A percentile compares a stretch with the other conserved stretches of the same genome.
Evolutionary conservation across 1,139 yeast species (phyloP).

Genomic region (Hyphopichia khmerensis): DNA sequence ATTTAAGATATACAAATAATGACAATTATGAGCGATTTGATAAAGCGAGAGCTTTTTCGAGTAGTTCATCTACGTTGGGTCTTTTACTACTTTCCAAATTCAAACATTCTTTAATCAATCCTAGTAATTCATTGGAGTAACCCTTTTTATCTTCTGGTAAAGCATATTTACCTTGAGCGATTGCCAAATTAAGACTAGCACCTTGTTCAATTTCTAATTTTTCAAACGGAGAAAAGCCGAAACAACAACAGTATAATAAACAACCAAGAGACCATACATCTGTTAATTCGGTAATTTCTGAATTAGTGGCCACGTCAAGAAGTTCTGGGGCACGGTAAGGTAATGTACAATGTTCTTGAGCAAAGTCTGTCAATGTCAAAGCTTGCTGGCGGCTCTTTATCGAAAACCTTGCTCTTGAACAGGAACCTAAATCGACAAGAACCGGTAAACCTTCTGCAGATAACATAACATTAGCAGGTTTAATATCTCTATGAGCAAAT

Average conservation of each 20-base stretch:
- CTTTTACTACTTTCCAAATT: slow-evolving; percentile 57
- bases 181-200: slow-evolving; percentile 77
- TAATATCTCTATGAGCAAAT: slow-evolving; percentile 82
- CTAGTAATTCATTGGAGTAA: slow-evolving; percentile 57
- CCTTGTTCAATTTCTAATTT: slow-evolving; percentile 78
- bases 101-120: slow-evolving; percentile 59
- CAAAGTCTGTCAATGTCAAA: slow-evolving; percentile 71
- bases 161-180: slow-evolving; percentile 64
- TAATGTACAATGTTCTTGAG: slow-evolving; percentile 82
- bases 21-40: not conserved
- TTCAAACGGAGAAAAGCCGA: slow-evolving; percentile 84
- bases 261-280: slow-evolving; percentile 96
- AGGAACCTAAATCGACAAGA: slow-evolving; percentile 81
- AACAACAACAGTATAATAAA: slow-evolving; percentile 71
- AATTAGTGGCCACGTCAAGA: slow-evolving; percentile 68
- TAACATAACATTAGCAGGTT: slow-evolving; percentile 87
- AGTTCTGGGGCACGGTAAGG: slow-evolving; percentile 92
- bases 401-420: slow-evolving; percentile 58
- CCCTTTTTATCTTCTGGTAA: slow-evolving; percentile 50
- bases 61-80: slow-evolving; percentile 60
- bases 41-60: slow-evolving; percentile 41
- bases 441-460: slow-evolving; percentile 74
- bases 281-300: slow-evolving; percentile 63
- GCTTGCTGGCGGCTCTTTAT: slow-evolving; percentile 69
- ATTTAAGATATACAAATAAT: too few relatives aligned